Base-by-base conservation (phyloP, 805 yeast species). In the Lachancea kluyveri region DNA sequence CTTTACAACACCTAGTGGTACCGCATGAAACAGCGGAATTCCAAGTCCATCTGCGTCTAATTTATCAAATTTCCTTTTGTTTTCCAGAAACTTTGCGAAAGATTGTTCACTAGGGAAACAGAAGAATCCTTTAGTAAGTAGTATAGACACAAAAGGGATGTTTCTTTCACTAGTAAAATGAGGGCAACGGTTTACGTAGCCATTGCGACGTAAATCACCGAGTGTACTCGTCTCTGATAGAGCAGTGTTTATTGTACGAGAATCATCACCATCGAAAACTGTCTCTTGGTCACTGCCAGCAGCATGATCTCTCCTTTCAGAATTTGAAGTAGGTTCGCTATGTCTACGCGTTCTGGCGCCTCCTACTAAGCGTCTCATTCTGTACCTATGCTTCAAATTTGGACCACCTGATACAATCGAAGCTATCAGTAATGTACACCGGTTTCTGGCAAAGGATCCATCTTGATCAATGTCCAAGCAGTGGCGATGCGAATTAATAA, bases 41-140 rank as follows among this genome's bases (percentile, higher is more conserved):
- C 64, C 67, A 1, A 57, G 43, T 14, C 54, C 55, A 3, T 34
- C 31, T 5, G 42, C 30, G 20, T 45, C 46, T 8, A 45, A 18
- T 2, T 33, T 32, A 10, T 50, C 54, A 19, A 52, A 39, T 17
- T 50, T 51, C 17, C 59, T 47, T 23, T 49, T 46, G 26, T 54
- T 51, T 0, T 42, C 29, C 24, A 52, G 42, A 33, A 43, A 64
- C 8, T 28, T 21, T 7, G 41, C 28, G 11, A 54, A 48, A 2
- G 67, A 48, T 9, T 42, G 36, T 25, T 59, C 60, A 20, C 64
- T 58, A 3, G 67, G 59, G 40, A 62, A 62, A n/a, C 59, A 52
- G 33, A 42, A 59, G 25, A 59, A 40, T 1, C 69, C 69, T 28
- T 58, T 59, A 17, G 58, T 54, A 24, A 63, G 43, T 12, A 60